These are phyloP conservation scores for Posidonia oceanica DNA, from an alignment of 116 monocot species.

Conservation along the genomic window DNA sequence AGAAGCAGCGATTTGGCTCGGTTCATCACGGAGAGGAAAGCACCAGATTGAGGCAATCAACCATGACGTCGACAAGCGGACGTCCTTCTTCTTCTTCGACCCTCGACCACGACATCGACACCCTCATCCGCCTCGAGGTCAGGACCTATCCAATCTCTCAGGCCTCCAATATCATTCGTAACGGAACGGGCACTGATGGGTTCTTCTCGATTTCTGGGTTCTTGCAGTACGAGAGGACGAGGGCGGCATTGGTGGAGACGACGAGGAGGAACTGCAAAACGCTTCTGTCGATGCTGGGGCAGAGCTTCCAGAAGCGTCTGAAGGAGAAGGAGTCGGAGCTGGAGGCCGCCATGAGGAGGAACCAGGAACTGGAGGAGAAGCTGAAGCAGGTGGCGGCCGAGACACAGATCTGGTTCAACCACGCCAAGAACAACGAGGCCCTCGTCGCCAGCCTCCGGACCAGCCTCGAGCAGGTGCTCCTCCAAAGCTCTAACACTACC, in stretches of 20 bases:
- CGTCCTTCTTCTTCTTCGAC: neutral
- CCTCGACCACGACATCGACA: slow-evolving; percentile 33
- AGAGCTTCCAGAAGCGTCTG: slow-evolving; percentile 14
- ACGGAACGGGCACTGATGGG: neutral
- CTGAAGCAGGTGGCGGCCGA: slow-evolving; percentile 28
- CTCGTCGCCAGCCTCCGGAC: slow-evolving; percentile 22
- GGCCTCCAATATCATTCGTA: no score
- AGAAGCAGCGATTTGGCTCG: neutral
- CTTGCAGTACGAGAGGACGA: slow-evolving; percentile 31
- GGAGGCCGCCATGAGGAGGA: slow-evolving; percentile 14
- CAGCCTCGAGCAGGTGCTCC: slow-evolving; percentile 34
- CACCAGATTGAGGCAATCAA: slow-evolving; percentile 11
- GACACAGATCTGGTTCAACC: slow-evolving; percentile 46
- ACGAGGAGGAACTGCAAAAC: slow-evolving; percentile 18
- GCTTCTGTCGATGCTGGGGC: slow-evolving; percentile 17
- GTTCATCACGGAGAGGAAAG: neutral
- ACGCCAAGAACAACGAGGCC: slow-evolving; percentile 47
- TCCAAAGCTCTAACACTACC: neutral
- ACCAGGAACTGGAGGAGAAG: slow-evolving; percentile 39
- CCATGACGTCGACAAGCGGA: neutral
- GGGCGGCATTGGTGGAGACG: slow-evolving; percentile 17
- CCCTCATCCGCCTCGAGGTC: slow-evolving; percentile 37
- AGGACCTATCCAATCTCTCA: no score
- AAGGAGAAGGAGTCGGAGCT: slow-evolving; percentile 38
- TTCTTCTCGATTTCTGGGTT: neutral